Conservation (phyloP, 352 stramenopile genomes). For the Globisporangium sylvaticum region DNA sequence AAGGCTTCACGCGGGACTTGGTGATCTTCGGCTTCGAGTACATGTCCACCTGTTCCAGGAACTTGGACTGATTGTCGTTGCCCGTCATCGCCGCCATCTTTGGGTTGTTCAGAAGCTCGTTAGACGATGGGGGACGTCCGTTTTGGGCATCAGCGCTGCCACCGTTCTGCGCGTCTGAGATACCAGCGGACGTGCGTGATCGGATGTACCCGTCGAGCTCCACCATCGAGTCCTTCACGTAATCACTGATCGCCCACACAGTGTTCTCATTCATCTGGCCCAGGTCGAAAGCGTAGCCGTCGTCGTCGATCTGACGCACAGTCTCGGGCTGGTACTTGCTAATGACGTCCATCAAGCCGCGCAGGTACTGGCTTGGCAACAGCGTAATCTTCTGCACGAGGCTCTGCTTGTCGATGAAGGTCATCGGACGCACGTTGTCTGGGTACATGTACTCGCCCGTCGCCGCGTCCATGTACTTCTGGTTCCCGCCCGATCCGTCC, state of each 20-base stretch:
- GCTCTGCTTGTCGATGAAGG: conserved; percentile 77
- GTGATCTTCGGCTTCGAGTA: conserved; percentile 86
- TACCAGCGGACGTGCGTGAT: conserved; percentile 45
- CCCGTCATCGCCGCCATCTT: conserved; percentile 70
- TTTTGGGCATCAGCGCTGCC: conserved; percentile 12
- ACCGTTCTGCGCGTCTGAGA: conserved; percentile 16
- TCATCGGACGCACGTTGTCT: conserved; percentile 81
- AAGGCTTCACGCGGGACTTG: conserved; percentile 85
- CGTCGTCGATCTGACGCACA: conserved; percentile 82
- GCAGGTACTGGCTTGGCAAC: conserved; percentile 78
- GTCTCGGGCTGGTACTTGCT: conserved; percentile 87
- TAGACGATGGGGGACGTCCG: conserved; percentile 3
- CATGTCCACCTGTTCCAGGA: conserved; percentile 86
- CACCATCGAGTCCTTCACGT: conserved; percentile 84
- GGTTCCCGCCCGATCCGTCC: conserved; percentile 63
- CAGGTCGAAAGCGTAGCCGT: conserved; percentile 84
- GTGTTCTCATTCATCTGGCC: conserved; percentile 89
- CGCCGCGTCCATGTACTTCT: conserved; percentile 57
- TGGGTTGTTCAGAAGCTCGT: conserved; percentile 41
- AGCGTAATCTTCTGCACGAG: conserved; percentile 86
- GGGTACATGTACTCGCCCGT: conserved; percentile 86
- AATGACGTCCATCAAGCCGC: conserved; percentile 84
- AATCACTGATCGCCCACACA: conserved; percentile 84
- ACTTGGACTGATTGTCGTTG: conserved; percentile 83
- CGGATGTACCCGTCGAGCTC: conserved; percentile 84